Conservation (phyloP, 306 rosid genomes). For the Pyrus communis region DNA sequence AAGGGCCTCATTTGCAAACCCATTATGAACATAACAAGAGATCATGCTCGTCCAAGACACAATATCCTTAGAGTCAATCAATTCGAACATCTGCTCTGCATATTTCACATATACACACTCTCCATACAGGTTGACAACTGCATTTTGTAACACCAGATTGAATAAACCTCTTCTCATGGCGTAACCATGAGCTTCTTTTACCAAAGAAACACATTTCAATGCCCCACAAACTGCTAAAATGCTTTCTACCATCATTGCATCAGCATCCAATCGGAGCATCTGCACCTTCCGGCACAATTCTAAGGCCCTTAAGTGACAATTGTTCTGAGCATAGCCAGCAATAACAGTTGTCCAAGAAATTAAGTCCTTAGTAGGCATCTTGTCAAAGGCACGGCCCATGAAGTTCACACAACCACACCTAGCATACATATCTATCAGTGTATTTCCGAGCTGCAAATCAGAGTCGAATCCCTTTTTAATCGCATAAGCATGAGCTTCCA, state of each 20-base stretch:
- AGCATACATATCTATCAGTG: slow-evolving; percentile 63
- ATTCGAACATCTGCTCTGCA: slow-evolving; percentile 38
- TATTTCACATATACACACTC: slow-evolving; percentile 35
- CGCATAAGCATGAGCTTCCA: slow-evolving; percentile 62
- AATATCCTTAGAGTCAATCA: slow-evolving; percentile 48
- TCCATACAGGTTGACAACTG: slow-evolving; percentile 51
- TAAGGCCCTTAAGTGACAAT: slow-evolving; percentile 31
- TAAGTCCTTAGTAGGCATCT: slow-evolving; percentile 38
- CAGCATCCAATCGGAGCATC: slow-evolving; percentile 31
- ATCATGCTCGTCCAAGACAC: slow-evolving; percentile 85
- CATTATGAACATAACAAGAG: slow-evolving; percentile 46
- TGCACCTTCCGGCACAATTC: slow-evolving; percentile 39
- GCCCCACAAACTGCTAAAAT: slow-evolving; percentile 46
- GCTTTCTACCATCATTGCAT: slow-evolving; percentile 66
- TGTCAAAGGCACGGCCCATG: slow-evolving; percentile 45
- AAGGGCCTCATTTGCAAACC: slow-evolving; percentile 53
- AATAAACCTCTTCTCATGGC: slow-evolving; percentile 38
- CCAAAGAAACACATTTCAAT: slow-evolving; percentile 28
- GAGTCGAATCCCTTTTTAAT: slow-evolving; percentile 46
- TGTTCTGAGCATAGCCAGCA: slow-evolving; percentile 62
- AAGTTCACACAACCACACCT: slow-evolving; percentile 43
- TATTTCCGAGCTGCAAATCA: slow-evolving; percentile 52
- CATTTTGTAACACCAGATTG: slow-evolving; percentile 51
- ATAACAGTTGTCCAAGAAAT: slow-evolving; percentile 72
- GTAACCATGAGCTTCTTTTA: slow-evolving; percentile 53